These are phyloP conservation scores for Angomonas deanei DNA, from an alignment of 208 protist genomes.

Conservation along the genomic window DNA sequence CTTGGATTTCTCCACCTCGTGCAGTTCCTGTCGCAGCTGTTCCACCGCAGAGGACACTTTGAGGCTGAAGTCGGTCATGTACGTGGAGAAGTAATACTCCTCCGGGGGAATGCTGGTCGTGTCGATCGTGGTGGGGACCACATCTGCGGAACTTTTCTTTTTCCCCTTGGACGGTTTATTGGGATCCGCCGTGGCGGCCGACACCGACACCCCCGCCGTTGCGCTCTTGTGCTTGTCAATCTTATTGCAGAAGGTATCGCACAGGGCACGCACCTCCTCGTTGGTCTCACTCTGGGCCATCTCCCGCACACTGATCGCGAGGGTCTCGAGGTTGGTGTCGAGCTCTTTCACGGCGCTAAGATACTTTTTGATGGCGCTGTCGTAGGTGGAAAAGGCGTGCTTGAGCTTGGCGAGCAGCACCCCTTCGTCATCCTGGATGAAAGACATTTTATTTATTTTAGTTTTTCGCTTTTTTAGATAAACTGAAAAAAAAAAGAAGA, in stretches of 20 bases:
- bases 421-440: constrained; percentile 25
- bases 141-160: background rate
- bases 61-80: constrained; percentile 57
- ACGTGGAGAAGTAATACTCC: constrained; percentile 30
- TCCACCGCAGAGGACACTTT: constrained; percentile 25
- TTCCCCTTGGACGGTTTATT: background rate
- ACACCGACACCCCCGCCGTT: background rate
- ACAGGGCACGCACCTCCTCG: constrained; percentile 1
- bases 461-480: too few relatives aligned
- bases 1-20: constrained; percentile 9
- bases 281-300: constrained; percentile 39
- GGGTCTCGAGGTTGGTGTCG: constrained; percentile 30
- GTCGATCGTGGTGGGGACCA: background rate
- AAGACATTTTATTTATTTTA: too few relatives aligned
- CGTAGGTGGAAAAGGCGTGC: constrained; percentile 41
- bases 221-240: constrained; percentile 38
- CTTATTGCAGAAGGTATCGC: constrained; percentile 33
- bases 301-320: constrained; percentile 54
- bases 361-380: constrained; percentile 48
- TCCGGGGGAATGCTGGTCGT: constrained; percentile 1
- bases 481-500: constrained; percentile 6
- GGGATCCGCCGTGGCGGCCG: background rate
- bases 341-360: constrained; percentile 47
- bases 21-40: constrained; percentile 19
- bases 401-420: constrained; percentile 45